Percentiles rank a stretch among this genome's conserved stretches.
phyloP scores from a whole-genome alignment of 2,329 filamentous ascomycete species.

The Chaetomium strumarium region DNA sequence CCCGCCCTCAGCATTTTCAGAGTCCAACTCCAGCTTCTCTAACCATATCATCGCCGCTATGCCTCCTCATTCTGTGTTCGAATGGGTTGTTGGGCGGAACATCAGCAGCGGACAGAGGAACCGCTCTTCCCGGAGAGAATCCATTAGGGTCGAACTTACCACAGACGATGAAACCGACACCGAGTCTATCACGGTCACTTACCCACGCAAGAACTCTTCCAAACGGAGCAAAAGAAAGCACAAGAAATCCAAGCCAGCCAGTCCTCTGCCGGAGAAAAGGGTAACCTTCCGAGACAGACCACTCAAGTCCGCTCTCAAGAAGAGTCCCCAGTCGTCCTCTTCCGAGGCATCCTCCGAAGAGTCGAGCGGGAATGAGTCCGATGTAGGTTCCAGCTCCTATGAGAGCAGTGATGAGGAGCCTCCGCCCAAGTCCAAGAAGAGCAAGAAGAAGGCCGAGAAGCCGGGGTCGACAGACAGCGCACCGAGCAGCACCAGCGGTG shows the following conservation, averaged over 20 bases:
- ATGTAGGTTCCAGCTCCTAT: not conserved
- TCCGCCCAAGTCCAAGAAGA: not conserved
- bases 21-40: not conserved
- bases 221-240: conserved; percentile 7
- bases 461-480: conserved; percentile 20
- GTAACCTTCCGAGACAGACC: conserved; percentile 37
- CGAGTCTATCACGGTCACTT: conserved; percentile 44
- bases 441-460: conserved; percentile 13
- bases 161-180: conserved; percentile 49
- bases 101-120: conserved; percentile 16
- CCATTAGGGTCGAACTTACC: conserved; percentile 36
- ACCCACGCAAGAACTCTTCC: conserved; percentile 35
- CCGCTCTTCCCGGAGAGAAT: conserved; percentile 19
- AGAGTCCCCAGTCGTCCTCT: conserved; percentile 6
- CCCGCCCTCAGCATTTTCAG: not conserved
- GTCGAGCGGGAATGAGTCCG: not conserved
- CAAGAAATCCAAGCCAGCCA: not conserved
- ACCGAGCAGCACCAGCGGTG: conserved; percentile 1
- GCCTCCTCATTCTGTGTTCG: conserved; percentile 35
- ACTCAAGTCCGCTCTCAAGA: conserved; percentile 36
- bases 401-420: conserved; percentile 9
- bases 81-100: conserved; percentile 39
- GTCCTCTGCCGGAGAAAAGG: conserved; percentile 31
- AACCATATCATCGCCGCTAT: conserved; percentile 21
- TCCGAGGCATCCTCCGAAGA: conserved; percentile 7